Evolutionary conservation across 768 basidiomycete genomes (phyloP), one percentile per base, ranked within the genome.

Genomic region (Leccinum incarnatum): DNA sequence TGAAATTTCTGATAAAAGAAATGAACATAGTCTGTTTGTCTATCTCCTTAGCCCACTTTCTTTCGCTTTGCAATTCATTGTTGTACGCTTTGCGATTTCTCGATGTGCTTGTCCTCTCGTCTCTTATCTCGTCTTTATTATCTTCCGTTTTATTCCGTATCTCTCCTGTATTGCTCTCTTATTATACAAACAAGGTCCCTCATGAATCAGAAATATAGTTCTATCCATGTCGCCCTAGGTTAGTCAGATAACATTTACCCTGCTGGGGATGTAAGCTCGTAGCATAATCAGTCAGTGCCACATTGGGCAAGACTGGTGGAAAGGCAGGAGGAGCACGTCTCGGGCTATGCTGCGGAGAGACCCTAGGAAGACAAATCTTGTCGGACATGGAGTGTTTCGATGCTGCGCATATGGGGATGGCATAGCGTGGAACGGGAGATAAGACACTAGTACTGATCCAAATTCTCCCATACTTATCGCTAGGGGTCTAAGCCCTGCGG

Each of bases 71-170:
- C 50, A 48, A 55, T 48, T 56, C 32, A 61, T 29, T 69, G 70
- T 64, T 65, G 64, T 75, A 72, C 56, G 54, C 55, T 53, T 2
- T 55, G 70, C 63, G 67, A 71, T 65, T 65, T 62, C 67, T 68
- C 68, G 70, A 61, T 65, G 67, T 71, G 66, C 67, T 64, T 32
- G 54, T 57, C 56, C 59, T 25, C 67, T 57, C 55, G n/a, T 32
- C 49, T 53, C 23, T 50, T 50, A 55, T 50, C 61, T 48, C 45
- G 17, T 62, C 40, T 55, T 67, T 63, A 69, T 72, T 65, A 63
- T 62, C 62, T 19, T 60, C 61, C 55, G 64, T 66, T 42, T 64
- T 72, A 70, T 68, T 68, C 55, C 60, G 66, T 68, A 64, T 67
- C 60, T 62, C 29, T 60, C 56, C 30, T 72, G 70, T 72, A 71